Base-by-base conservation (phyloP, 31 red algal genomes). In the Porphyra umbilicalis region DNA sequence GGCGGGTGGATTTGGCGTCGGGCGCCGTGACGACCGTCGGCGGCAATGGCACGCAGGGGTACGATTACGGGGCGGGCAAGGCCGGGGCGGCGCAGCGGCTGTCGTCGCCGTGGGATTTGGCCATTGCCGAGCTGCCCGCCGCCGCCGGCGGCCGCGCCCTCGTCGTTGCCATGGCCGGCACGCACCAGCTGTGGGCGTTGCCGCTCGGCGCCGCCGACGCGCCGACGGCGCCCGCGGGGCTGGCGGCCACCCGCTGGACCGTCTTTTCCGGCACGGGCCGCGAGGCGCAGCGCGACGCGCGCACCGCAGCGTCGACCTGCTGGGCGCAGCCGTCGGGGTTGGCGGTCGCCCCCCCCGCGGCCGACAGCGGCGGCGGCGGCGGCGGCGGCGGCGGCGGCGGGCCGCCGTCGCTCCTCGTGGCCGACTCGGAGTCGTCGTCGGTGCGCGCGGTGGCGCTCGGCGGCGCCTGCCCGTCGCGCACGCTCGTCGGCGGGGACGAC, bases 401-500 rank as follows among this genome's bases (percentile, higher is more conserved):
- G 16, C 38, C 81, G 32, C 83, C 80, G 35, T 46, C 46, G 83
- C 80, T 99, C 74, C 92, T 83, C 36, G 90, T 99, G 18, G 90
- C 91, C 29, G 97, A 99, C 76, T 91, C 93, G 40, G 97, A 99
- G 39, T 96, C 93, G 25, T 92, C 89, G 67, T 90, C 93, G 34
- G 85, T 99, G 6, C 81, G 97, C 30, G 87, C 77, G 36, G 87
- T 99, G 39, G 87, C 91, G 18, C 75, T 94, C 4, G 76, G 35
- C 77, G 77, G 36, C 15, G 39, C 14, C 33, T 82, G 86, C 81
- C 87, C 94, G 20, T 96, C 93, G 13, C 84, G 86, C 32, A 99
- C 97, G 25, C 39, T 99, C 46, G 93, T 90, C 35, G 97, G 97
- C 74, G 97, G 97, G 32, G 93, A 99, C 84, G 91, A 87, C 34